Base-by-base conservation (phyloP, 164 flowering plant genomes). In the Nymphaea thermarum region DNA sequence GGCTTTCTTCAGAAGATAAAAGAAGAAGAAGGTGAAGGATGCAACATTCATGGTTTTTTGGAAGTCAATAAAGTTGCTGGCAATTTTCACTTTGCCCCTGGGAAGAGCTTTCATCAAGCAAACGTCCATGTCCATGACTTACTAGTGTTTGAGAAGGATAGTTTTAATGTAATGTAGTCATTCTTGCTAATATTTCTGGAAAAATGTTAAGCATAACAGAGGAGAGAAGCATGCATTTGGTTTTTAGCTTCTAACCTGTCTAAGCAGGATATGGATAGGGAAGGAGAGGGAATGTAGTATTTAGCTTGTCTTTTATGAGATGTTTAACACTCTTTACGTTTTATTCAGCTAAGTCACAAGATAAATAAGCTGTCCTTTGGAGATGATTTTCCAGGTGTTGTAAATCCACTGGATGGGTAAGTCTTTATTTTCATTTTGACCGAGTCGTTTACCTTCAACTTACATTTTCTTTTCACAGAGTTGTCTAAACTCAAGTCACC, bases 1-100 rank as follows among this genome's bases (percentile, higher is more conserved):
- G 95, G 91, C 17, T 86, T 79, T 71, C 43, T 88, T 60, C 85
- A 88, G 73, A 84, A 75, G 70, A 67, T 88, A 55, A 86, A 83
- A 71, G 90, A 83, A 44, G 90, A 88, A 77, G 87, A 79, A 17
- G 95, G 95, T 71, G 95, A 88, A 82, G 95, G 95, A 67, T 88
- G 95, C 78, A 87, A 84, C 70, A 77, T 88, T 14, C 70, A 84
- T 70, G 95, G 95, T 66, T 75, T 84, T 57, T 64, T 88, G 70
- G 89, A 86, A 79, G 88, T 88, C 57, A 86, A 82, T 68, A 88
- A 82, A 79, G 90, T 88, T 42, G 94, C 94, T 69, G 94, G 94
- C 66, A 85, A 77, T 71, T 82, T 88, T 68, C 91, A 88, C 75
- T 86, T 88, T 82, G 76, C 80, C 44, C 81, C 87, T 72, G 91